Conservation (phyloP, 2,329 filamentous ascomycete genomes). For the Colletotrichum filicis region DNA sequence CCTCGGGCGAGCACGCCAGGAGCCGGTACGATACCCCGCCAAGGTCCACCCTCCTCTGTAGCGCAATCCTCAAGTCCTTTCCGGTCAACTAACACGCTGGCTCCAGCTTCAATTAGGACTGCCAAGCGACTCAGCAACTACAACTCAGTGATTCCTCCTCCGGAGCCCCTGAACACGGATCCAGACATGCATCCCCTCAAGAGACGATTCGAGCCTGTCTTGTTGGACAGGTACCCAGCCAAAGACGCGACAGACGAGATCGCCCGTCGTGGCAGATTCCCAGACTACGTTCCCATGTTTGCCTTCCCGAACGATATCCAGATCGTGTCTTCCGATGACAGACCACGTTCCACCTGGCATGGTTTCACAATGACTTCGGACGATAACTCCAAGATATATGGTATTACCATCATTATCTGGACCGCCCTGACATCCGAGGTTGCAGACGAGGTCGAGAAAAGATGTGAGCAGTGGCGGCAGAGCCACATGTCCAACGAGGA, state of each 20-base stretch:
- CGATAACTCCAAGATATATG: constrained; percentile 91
- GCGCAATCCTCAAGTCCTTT: constrained; percentile 30
- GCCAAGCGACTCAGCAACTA: constrained; percentile 94
- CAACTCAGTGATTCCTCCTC: constrained; percentile 95
- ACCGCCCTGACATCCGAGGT: constrained; percentile 84
- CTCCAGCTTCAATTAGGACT: constrained; percentile 74
- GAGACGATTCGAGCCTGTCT: constrained; percentile 93
- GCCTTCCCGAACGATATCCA: constrained; percentile 98
- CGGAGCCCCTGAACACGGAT: constrained; percentile 88
- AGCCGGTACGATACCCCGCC: constrained; percentile 31
- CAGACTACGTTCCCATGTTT: constrained; percentile 99
- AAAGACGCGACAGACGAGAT: constrained; percentile 84
- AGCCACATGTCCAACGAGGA: constrained; percentile 91
- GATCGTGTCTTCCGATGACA: constrained; percentile 93
- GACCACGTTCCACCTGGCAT: constrained; percentile 97
- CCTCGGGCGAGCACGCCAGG: constrained; percentile 34
- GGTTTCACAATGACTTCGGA: constrained; percentile 98
- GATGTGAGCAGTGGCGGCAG: constrained; percentile 87
- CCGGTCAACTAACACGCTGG: constrained; percentile 34
- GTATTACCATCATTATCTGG: constrained; percentile 93
- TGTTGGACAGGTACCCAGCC: constrained; percentile 92
- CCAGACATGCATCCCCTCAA: constrained; percentile 96
- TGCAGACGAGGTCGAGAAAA: constrained; percentile 84
- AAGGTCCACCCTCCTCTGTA: constrained; percentile 28
- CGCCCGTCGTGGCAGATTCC: constrained; percentile 84